Conservation (phyloP, 78 protist genomes). For the Monosiga brevicollis region DNA sequence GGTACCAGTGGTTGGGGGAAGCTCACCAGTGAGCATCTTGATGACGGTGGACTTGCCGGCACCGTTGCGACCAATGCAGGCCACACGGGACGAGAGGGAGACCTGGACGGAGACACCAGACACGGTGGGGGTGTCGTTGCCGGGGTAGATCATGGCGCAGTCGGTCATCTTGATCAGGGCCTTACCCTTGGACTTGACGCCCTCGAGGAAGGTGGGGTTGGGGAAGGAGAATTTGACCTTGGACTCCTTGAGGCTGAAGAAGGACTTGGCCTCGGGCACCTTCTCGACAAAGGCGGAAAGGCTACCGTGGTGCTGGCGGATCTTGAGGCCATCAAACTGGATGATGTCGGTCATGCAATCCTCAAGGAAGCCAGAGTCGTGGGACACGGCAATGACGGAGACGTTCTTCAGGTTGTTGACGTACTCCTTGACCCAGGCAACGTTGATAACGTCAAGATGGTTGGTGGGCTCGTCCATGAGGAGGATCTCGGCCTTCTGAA, state of each 20-base stretch:
- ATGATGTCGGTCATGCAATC: no score
- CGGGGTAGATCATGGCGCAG: conserved; percentile 54
- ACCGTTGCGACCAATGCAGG: conserved; percentile 41
- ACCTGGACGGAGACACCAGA: conserved; percentile 37
- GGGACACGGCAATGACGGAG: conserved; percentile 58
- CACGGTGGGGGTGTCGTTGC: conserved; percentile 26
- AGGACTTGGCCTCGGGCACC: conserved; percentile 42
- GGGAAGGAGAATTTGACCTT: conserved; percentile 50
- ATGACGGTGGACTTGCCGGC: conserved; percentile 56
- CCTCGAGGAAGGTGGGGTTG: conserved; percentile 53
- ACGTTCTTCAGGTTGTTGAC: conserved; percentile 11
- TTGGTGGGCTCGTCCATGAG: conserved; percentile 91
- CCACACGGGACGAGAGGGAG: conserved; percentile 47
- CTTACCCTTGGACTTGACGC: conserved; percentile 58
- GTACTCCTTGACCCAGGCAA: conserved; percentile 34
- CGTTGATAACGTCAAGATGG: conserved; percentile 69
- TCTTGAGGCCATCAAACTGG: conserved; percentile 37
- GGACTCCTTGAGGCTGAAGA: conserved; percentile 47
- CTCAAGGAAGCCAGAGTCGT: conserved; percentile 64
- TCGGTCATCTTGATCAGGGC: conserved; percentile 51
- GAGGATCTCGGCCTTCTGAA: conserved; percentile 54
- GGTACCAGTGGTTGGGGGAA: conserved; percentile 29
- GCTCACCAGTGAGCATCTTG: conserved; percentile 50
- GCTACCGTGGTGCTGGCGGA: no score
- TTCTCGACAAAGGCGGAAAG: conserved; percentile 31